Evolutionary conservation across 768 basidiomycete genomes (phyloP).

Genomic region (Podaxis sp.): DNA sequence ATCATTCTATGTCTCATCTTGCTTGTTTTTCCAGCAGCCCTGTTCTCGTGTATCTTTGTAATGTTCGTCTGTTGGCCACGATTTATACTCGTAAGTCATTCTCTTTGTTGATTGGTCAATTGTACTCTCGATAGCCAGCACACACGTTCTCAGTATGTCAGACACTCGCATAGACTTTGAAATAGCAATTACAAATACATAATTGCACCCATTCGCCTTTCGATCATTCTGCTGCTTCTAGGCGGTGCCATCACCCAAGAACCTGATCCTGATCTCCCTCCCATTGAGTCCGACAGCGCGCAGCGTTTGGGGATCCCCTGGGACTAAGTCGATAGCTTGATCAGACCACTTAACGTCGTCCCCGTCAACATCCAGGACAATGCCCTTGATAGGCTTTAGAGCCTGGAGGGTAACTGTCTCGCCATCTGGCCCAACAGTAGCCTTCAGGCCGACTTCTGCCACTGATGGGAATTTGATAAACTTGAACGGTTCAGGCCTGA

Average conservation of each 20-base stretch:
- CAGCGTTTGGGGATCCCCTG: slow-evolving; percentile 77
- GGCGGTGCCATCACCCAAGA: slow-evolving; percentile 74
- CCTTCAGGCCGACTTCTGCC: slow-evolving; percentile 57
- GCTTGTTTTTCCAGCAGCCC: not conserved
- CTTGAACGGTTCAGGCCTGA: slow-evolving; percentile 95
- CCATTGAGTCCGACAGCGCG: slow-evolving; percentile 65
- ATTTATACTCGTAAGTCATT: not conserved
- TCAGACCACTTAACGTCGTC: slow-evolving; percentile 78
- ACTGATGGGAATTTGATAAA: slow-evolving; percentile 78
- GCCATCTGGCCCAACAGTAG: slow-evolving; percentile 50
- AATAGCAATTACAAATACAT: slow-evolving; percentile 3
- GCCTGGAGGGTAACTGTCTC: slow-evolving; percentile 58
- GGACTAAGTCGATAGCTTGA: slow-evolving; percentile 89
- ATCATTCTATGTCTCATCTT: not conserved
- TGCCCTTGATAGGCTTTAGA: slow-evolving; percentile 79
- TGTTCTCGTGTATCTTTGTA: not conserved
- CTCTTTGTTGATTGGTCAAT: not conserved
- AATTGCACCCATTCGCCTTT: not conserved
- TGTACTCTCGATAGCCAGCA: not conserved
- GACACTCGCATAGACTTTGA: slow-evolving; percentile 6
- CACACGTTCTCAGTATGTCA: not conserved
- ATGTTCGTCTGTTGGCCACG: not conserved
- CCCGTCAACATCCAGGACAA: slow-evolving; percentile 80
- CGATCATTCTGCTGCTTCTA: slow-evolving; percentile 23
- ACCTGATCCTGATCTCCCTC: slow-evolving; percentile 63